Conservation (phyloP, 2,329 filamentous ascomycete genomes). For the Hypoxylon sp. region DNA sequence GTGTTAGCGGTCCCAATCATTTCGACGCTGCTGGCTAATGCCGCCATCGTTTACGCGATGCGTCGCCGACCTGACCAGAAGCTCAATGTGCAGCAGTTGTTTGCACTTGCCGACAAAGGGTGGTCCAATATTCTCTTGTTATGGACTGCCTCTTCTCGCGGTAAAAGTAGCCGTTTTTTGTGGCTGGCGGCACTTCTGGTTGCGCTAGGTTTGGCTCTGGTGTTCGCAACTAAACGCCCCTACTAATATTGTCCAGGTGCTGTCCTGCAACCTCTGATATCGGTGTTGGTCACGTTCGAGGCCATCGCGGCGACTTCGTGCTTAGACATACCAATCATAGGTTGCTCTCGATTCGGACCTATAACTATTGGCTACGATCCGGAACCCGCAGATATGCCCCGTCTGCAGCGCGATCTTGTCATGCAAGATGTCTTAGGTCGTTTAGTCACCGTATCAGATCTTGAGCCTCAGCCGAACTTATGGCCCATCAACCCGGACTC, state of each 20-base stretch:
- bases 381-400: conserved; percentile 40
- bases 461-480: conserved; percentile 31
- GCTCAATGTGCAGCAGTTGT: conserved; percentile 44
- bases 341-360: conserved; percentile 12
- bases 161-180: conserved; percentile 31
- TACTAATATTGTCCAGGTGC: conserved; percentile 20
- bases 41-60: conserved; percentile 45
- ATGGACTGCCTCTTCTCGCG: conserved; percentile 18
- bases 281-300: conserved; percentile 33
- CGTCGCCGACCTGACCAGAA: conserved; percentile 36
- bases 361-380: conserved; percentile 31
- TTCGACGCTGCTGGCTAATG: conserved; percentile 35
- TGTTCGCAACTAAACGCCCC: background rate
- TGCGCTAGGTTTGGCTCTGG: conserved; percentile 14
- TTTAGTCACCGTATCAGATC: conserved; percentile 30
- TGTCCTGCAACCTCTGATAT: conserved; percentile 34
- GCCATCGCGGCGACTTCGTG: conserved; percentile 25
- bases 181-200: conserved; percentile 36
- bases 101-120: conserved; percentile 45
- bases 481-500: conserved; percentile 34
- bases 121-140: conserved; percentile 39
- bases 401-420: conserved; percentile 31
- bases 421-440: conserved; percentile 38
- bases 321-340: conserved; percentile 22
- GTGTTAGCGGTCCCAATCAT: conserved; percentile 44